Conservation (phyloP, 2,329 filamentous ascomycete genomes). For the Zymoseptoria brevis region DNA sequence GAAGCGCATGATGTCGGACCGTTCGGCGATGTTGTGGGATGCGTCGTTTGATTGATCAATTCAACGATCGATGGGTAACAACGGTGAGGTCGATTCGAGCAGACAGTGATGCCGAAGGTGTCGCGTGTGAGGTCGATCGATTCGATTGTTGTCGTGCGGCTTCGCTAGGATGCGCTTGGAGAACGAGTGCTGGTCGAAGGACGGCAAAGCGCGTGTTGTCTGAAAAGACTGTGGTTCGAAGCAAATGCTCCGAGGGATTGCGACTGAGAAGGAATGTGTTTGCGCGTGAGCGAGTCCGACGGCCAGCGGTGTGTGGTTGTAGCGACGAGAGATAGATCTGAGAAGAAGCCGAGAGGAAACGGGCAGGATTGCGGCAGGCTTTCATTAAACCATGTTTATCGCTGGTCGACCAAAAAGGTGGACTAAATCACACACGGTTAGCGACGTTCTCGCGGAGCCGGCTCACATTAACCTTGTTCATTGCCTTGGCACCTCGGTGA, state of each 20-base stretch:
- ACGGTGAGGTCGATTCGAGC: background rate
- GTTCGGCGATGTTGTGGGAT: constrained; percentile 3
- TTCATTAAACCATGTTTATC: too few species aligned
- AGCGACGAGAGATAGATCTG: background rate
- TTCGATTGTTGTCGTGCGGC: constrained; percentile 1
- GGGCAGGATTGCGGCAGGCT: background rate
- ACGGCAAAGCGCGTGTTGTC: background rate
- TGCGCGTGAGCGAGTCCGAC: background rate
- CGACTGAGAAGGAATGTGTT: background rate
- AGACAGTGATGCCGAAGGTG: background rate
- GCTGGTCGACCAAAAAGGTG: too few species aligned
- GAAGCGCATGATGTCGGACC: constrained; percentile 19
- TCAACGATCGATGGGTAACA: background rate
- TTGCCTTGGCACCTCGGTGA: too few species aligned
- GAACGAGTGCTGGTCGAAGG: background rate
- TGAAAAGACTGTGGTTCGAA: background rate
- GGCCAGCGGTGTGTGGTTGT: background rate
- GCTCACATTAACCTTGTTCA: too few species aligned
- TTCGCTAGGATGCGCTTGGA: background rate
- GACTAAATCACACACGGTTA: too few species aligned
- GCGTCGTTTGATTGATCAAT: constrained; percentile 1
- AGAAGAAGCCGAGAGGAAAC: background rate
- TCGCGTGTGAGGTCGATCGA: background rate
- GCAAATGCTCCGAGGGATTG: background rate
- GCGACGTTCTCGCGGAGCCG: too few species aligned